A percentile compares a stretch with the other conserved stretches of the same genome.
Evolutionary conservation across 2,329 filamentous ascomycete genomes (phyloP).

Genomic region (Cercospora berteroae): DNA sequence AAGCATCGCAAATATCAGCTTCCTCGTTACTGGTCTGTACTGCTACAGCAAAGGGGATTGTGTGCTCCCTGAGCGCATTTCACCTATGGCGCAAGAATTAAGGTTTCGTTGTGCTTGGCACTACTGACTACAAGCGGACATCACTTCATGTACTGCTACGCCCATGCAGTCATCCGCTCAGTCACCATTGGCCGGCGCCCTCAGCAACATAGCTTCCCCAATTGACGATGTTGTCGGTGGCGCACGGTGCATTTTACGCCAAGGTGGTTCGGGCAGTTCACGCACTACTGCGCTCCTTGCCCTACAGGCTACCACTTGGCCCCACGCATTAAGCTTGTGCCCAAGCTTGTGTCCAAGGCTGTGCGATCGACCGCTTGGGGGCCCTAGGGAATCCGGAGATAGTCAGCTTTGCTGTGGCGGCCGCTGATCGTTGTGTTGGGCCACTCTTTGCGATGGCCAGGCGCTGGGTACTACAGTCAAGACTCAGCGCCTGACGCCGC

Average conservation of each 20-base stretch:
- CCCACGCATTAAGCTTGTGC: conserved; percentile 2
- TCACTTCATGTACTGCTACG: not conserved
- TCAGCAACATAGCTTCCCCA: not conserved
- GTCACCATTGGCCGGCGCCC: not conserved
- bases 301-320: not conserved
- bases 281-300: not conserved
- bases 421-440: not conserved
- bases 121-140: not conserved
- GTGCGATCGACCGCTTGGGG: not conserved
- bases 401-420: not conserved
- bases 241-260: not conserved
- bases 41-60: not conserved
- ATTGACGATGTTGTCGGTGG: not conserved
- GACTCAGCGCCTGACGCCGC: not conserved
- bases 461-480: not conserved
- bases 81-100: conserved; percentile 13
- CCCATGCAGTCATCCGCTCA: not conserved
- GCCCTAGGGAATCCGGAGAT: not conserved
- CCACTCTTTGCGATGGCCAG: not conserved
- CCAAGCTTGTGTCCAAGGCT: not conserved
- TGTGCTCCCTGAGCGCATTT: conserved; percentile 3
- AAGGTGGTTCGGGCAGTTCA: not conserved
- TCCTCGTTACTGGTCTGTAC: not conserved
- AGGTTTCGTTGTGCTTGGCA: conserved; percentile 15
- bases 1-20: not conserved